Evolutionary conservation across 1,284 basidiomycete species (phyloP).

Genomic region (Trichosporon sp.): DNA sequence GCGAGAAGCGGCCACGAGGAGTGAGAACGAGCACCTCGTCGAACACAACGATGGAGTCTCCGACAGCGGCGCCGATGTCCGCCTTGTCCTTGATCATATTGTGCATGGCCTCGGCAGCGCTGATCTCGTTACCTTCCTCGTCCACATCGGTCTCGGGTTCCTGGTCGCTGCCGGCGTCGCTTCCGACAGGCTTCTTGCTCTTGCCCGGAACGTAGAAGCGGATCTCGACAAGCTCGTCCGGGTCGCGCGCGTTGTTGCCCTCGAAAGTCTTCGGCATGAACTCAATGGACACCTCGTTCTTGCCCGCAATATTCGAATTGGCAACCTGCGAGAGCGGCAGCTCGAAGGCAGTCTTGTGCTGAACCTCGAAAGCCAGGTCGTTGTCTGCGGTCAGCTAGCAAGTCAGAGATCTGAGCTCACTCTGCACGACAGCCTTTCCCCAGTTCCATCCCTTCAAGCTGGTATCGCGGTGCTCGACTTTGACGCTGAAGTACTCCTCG

Average conservation of each 20-base stretch:
- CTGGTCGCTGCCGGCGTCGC: constrained; percentile 64
- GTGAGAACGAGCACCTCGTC: constrained; percentile 96
- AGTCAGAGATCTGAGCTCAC: constrained; percentile 50
- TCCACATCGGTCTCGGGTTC: constrained; percentile 47
- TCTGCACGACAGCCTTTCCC: constrained; percentile 91
- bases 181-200: constrained; percentile 52
- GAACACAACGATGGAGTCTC: constrained; percentile 90
- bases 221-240: constrained; percentile 91
- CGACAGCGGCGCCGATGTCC: constrained; percentile 85
- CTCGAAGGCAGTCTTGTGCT: constrained; percentile 86
- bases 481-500: constrained; percentile 77
- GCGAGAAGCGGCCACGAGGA: constrained; percentile 91
- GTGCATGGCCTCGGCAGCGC: constrained; percentile 93
- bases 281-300: constrained; percentile 95
- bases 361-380: constrained; percentile 84
- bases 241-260: constrained; percentile 47
- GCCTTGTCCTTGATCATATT: constrained; percentile 95
- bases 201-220: constrained; percentile 89
- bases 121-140: constrained; percentile 56
- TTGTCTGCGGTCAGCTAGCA: constrained; percentile 56
- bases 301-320: constrained; percentile 96
- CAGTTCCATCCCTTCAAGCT: constrained; percentile 98
- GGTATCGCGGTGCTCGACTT: constrained; percentile 78
- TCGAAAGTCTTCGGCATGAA: constrained; percentile 59
- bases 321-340: constrained; percentile 80